These are phyloP conservation scores for Tubosaeta sp. DNA, from an alignment of 768 basidiomycete species.

Conservation along the genomic window DNA sequence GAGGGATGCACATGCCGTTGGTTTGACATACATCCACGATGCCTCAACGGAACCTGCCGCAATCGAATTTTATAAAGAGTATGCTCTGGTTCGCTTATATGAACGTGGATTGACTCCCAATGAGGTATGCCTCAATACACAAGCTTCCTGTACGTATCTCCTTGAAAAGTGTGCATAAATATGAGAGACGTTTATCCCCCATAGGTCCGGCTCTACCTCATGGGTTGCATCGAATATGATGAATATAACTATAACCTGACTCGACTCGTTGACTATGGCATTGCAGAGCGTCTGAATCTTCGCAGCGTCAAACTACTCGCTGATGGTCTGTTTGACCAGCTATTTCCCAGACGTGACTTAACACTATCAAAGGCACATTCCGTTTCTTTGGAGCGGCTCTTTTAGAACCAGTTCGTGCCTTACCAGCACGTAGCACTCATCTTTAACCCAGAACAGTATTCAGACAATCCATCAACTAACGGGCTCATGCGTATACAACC, in stretches of 20 bases:
- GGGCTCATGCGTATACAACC: conserved; percentile 67
- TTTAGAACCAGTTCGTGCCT: conserved; percentile 47
- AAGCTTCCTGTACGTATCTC: conserved; percentile 57
- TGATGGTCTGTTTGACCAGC: conserved; percentile 49
- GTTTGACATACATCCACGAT: conserved; percentile 89
- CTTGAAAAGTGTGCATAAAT: background rate
- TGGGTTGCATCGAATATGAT: conserved; percentile 50
- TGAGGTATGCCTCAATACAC: conserved; percentile 64
- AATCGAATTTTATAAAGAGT: conserved; percentile 67
- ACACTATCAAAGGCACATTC: conserved; percentile 60
- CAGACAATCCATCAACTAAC: conserved; percentile 64
- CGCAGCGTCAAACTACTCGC: conserved; percentile 71
- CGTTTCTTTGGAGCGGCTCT: conserved; percentile 93
- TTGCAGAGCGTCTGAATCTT: conserved; percentile 48
- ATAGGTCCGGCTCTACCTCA: conserved; percentile 58
- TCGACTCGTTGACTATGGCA: conserved; percentile 54
- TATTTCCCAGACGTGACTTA: background rate
- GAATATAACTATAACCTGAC: conserved; percentile 60
- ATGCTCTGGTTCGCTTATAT: conserved; percentile 15
- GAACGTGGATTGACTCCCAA: conserved; percentile 1
- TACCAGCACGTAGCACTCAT: background rate
- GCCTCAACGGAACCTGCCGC: conserved; percentile 45
- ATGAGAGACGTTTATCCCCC: background rate
- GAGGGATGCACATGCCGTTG: conserved; percentile 66
- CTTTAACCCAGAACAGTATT: conserved; percentile 42